Evolutionary conservation across 441 rosid genomes (phyloP), one percentile per base, ranked within the genome.

Genomic region (Francoa sonchifolia): DNA sequence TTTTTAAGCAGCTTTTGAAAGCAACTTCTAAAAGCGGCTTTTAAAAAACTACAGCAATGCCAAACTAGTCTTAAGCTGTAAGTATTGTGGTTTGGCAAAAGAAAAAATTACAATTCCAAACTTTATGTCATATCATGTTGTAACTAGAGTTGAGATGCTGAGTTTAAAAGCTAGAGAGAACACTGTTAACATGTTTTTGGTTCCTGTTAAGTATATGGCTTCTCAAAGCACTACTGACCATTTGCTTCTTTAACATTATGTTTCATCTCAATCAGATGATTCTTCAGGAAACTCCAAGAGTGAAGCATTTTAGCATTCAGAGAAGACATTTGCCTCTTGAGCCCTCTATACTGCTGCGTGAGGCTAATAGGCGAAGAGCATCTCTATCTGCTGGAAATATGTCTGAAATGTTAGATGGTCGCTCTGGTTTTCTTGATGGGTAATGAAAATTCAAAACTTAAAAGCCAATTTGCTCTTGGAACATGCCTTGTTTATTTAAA

Each of bases 341-440:
- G 69, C 97, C 99, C 53, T 73, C 95, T 45, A 74, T 82, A 43
- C 81, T 92, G 50, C 48, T 92, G 57, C 95, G 97, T 12, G 94
- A 87, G 74, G 99, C 99, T 62, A 92, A 92, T 53, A 52, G 95
- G 40, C 68, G 95, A 44, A 81, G 99, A 63, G 99, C 97, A 61
- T 87, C 99, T 55, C 84, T 92, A 58, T 87, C 97, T 79, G 82
- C 88, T 63, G 99, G 99, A 68, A 92, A 77, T 61, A 50, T 72
- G 65, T 65, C 56, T 47, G 99, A 92, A 66, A 61, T 79, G 46
- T 68, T 79, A 55, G 89, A 84, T 59, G 76, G 79, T 33, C 80
- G 60, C 42, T 61, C 70, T 28, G 61, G 54, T 57, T 59, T 65
- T 62, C 52, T 33, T 57, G 94, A 89, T 66, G 94, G 94, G 99